Base-by-base conservation (phyloP, 2,329 filamentous ascomycete genomes). In the Pseudocercospora pini-densiflorae region DNA sequence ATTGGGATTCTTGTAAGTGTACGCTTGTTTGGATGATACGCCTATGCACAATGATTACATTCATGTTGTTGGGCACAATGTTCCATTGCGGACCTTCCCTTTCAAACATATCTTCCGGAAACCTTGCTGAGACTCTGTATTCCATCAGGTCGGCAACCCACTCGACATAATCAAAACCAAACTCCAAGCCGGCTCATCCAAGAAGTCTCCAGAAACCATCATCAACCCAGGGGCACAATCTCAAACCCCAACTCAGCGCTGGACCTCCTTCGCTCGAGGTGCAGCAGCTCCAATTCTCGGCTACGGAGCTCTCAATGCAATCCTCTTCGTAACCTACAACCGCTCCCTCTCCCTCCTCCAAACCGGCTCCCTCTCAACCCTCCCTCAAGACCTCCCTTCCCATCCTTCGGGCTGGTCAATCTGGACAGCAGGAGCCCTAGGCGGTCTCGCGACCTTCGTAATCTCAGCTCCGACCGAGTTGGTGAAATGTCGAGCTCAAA, bases 391-490 rank as follows among this genome's bases (percentile, higher is more conserved):
- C 14, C 59, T 67, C 16, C 63, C 69, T 0, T 60, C 68, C 6
- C 59, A 59, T 5, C 73, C 74, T 21, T 62, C 73, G 8, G 70
- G 67, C 9, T 71, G 68, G 66, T 72, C 54, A 21, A 72, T 77
- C 16, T 97, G 91, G 88, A 70, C 90, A 9, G 93, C 94, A 16
- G 94, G 94, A 54, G 92, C 92, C 8, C 81, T 90, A 2, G 92
- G 92, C 49, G 94, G 94, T 1, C 84, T 97, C 19, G 92, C 92
- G 3, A 95, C 91, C 5, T 97, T 93, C 85, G 85, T 91, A 21
- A 86, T 98, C 43, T 94, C 91, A 66, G 91, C 93, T 5, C 94
- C 94, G 0, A 97, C 93, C 0, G 94, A 98, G 80, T 84, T 97
- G 36, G 86, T 97, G 72, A 97, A 97, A 82, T 97, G 93, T 76